Base-by-base conservation (phyloP, 73 alveolate species). In the Paramecium pentaurelia region DNA sequence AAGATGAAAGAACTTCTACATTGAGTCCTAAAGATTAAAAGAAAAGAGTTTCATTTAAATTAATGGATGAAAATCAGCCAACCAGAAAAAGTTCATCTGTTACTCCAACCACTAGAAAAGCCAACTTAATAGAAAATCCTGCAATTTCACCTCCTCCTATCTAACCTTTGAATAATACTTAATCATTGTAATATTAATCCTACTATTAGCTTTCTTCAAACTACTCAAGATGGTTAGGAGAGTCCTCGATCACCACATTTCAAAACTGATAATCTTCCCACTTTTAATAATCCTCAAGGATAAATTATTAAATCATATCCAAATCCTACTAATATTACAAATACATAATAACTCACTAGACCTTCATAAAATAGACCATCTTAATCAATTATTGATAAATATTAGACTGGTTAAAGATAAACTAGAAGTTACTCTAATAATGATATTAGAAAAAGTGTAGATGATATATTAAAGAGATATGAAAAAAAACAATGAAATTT, bases 211-310 rank as follows among this genome's bases (percentile, higher is more conserved):
- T 16, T 60, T 60, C 40, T 60, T 60, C 40, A 60, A 60, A 27
- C 32, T 22, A 60, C 32, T 11, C n/a, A 60, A 27, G 77, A 60
- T 60, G 77, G 77, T 8, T 60, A 60, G 25, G 77, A 60, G 25
- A 77, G 91, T 80, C 77, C 77, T 44, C 18, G 32, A 44, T 80
- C 91, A 11, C 91, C 91, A 38, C 91, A 80, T 49, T 80, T 80
- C n/a, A 80, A 49, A 47, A 22, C 37, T 1, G 75, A 80, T 44
- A 47, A 80, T 8, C 58, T 47, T 10, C 91, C 91, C 0, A 49
- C 75, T 6, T 80, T 80, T 45, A 77, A 38, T 42, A 77, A 77
- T 77, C 90, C 90, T 16, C 30, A 36, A 77, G 77, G 77, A 9
- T 60, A 27, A 20, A 60, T 60, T 60, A 27, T 60, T 4, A 60